Percentiles rank a stretch among this genome's conserved stretches.
phyloP scores from a whole-genome alignment of 2,329 filamentous ascomycete genomes.

The Elsinoe perseae region DNA sequence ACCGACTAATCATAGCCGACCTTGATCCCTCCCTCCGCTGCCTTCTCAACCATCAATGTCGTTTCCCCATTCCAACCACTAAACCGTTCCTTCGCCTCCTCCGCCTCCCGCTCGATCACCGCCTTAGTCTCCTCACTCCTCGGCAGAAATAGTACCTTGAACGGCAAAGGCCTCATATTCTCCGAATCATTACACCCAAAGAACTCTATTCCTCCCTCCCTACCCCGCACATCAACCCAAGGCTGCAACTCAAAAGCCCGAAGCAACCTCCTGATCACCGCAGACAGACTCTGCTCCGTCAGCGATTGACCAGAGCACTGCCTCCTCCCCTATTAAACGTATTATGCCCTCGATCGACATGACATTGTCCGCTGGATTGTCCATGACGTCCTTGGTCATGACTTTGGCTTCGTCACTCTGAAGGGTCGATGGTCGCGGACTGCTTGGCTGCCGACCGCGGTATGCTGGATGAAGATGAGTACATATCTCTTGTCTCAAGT shows the following conservation, averaged over 20 bases:
- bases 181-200: constrained; percentile 7
- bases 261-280: background rate
- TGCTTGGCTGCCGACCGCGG: constrained; percentile 20
- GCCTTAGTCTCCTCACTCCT: constrained; percentile 1
- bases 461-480: constrained; percentile 14
- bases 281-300: constrained; percentile 7
- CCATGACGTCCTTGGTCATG: constrained; percentile 19
- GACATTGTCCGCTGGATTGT: constrained; percentile 16
- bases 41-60: constrained; percentile 1
- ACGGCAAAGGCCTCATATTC: constrained; percentile 13
- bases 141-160: background rate
- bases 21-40: constrained; percentile 1
- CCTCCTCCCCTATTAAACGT: background rate
- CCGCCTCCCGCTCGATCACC: background rate
- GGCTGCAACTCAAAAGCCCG: constrained; percentile 2
- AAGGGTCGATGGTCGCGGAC: constrained; percentile 19
- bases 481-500: background rate
- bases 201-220: background rate
- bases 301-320: constrained; percentile 12
- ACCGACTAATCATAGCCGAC: background rate
- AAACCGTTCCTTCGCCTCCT: background rate
- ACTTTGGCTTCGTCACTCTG: constrained; percentile 21
- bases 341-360: constrained; percentile 19
- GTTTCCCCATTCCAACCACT: constrained; percentile 4
- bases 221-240: background rate